A percentile compares a stretch with the other conserved stretches of the same genome.
Evolutionary conservation across 2,329 filamentous ascomycete species (phyloP).

Genomic region (Trichoderma cornu-damae): DNA sequence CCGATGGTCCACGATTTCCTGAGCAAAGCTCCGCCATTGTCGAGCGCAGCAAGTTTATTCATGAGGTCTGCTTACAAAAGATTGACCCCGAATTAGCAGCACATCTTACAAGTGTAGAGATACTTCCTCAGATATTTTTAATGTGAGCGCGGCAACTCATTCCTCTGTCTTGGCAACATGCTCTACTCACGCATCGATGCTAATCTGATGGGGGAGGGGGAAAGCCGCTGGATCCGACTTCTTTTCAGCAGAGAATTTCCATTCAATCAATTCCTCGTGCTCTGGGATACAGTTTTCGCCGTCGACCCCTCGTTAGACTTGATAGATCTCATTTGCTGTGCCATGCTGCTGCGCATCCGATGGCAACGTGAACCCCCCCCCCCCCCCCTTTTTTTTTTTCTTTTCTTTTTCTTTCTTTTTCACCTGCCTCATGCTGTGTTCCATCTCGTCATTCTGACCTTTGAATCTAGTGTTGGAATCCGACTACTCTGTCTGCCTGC

Average conservation of each 20-base stretch:
- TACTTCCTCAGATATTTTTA: conserved; percentile 93
- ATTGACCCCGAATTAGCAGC: conserved; percentile 77
- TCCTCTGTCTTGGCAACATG: no score
- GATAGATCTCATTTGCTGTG: conserved; percentile 85
- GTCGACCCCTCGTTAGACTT: conserved; percentile 75
- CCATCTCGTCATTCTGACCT: background rate
- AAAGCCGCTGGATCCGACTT: conserved; percentile 84
- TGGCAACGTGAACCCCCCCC: conserved; percentile 65
- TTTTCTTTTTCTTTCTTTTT: no score
- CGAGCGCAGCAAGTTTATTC: conserved; percentile 77
- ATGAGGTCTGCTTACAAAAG: conserved; percentile 71
- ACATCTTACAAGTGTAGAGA: conserved; percentile 77
- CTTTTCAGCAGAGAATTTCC: conserved; percentile 91
- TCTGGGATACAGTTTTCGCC: conserved; percentile 91
- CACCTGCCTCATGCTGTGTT: no score
- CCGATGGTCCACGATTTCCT: conserved; percentile 25
- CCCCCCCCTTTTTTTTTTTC: no score
- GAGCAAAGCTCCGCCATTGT: conserved; percentile 60
- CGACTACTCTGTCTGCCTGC: conserved; percentile 81
- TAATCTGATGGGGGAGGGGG: background rate
- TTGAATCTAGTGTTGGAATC: conserved; percentile 64
- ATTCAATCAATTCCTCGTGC: conserved; percentile 72
- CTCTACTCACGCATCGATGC: background rate
- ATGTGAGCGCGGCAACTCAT: conserved; percentile 55
- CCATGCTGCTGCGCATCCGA: conserved; percentile 86